Percentiles rank a stretch among this genome's conserved stretches.
phyloP scores from a whole-genome alignment of 306 rosid genomes.

The Dalbergia oliveri region DNA sequence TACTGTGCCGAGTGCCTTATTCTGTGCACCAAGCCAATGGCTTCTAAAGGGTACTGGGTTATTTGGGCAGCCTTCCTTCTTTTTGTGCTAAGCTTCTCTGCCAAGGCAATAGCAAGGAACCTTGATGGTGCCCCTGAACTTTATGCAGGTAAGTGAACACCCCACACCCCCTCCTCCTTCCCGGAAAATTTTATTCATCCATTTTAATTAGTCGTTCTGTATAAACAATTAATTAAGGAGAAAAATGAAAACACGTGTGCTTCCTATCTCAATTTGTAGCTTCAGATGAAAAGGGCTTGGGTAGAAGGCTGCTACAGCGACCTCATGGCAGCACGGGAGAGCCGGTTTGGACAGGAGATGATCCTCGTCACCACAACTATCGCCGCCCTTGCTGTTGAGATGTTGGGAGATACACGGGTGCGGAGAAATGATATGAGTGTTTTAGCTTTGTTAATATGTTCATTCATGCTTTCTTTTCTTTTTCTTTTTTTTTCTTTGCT shows the following conservation, averaged over 20 bases:
- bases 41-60: slow-evolving; percentile 8
- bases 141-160: neutral
- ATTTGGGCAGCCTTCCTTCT: slow-evolving; percentile 31
- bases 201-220: neutral
- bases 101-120: slow-evolving; percentile 15
- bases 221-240: neutral
- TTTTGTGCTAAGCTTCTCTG: slow-evolving; percentile 5
- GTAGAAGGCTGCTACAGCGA: neutral
- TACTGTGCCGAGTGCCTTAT: neutral
- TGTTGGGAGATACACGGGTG: no score
- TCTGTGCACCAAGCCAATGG: slow-evolving; percentile 7
- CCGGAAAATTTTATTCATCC: no score
- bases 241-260: neutral
- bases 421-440: no score
- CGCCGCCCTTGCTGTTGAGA: no score
- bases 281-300: slow-evolving; percentile 1
- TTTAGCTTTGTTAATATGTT: no score
- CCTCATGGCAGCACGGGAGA: neutral
- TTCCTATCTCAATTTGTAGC: neutral
- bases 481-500: no score
- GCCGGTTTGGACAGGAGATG: neutral
- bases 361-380: neutral
- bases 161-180: no score
- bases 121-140: slow-evolving; percentile 3
- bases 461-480: no score